Conservation (phyloP, 805 yeast genomes). For the Ogataea trehaloabstinens region DNA sequence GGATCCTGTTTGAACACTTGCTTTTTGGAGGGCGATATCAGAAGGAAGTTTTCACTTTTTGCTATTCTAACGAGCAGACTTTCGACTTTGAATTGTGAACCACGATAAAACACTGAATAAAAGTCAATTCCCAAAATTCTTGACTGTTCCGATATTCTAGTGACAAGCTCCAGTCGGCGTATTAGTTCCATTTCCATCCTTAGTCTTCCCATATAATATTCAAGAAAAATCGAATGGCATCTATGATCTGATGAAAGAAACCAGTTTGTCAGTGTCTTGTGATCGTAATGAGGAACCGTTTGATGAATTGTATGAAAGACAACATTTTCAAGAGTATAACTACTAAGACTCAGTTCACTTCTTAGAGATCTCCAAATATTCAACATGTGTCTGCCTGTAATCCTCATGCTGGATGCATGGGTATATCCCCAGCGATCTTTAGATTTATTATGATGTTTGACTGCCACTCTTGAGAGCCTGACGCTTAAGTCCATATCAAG, state of each 20-base stretch:
- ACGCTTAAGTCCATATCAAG: conserved; percentile 54
- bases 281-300: conserved; percentile 62
- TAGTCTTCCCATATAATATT: conserved; percentile 46
- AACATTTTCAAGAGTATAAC: conserved; percentile 76
- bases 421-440: conserved; percentile 80
- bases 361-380: conserved; percentile 82
- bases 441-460: conserved; percentile 47
- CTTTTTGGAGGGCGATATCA: conserved; percentile 74
- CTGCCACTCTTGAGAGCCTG: conserved; percentile 58
- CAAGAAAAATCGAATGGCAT: conserved; percentile 36
- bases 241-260: conserved; percentile 29
- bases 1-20: conserved; percentile 85
- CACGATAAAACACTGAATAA: conserved; percentile 80
- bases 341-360: conserved; percentile 57
- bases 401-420: conserved; percentile 65
- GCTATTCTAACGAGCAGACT: conserved; percentile 74
- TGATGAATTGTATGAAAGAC: conserved; percentile 65
- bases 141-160: conserved; percentile 77
- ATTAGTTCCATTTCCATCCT: conserved; percentile 47
- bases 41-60: conserved; percentile 68
- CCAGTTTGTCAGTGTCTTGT: conserved; percentile 46
- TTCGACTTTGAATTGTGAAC: conserved; percentile 93
- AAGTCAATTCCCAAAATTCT: conserved; percentile 87
- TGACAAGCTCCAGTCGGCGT: conserved; percentile 61
- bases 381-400: conserved; percentile 80